Evolutionary conservation across 768 basidiomycete species (phyloP), one percentile per base, ranked within the genome.

Genomic region (Flagelloscypha sp.): DNA sequence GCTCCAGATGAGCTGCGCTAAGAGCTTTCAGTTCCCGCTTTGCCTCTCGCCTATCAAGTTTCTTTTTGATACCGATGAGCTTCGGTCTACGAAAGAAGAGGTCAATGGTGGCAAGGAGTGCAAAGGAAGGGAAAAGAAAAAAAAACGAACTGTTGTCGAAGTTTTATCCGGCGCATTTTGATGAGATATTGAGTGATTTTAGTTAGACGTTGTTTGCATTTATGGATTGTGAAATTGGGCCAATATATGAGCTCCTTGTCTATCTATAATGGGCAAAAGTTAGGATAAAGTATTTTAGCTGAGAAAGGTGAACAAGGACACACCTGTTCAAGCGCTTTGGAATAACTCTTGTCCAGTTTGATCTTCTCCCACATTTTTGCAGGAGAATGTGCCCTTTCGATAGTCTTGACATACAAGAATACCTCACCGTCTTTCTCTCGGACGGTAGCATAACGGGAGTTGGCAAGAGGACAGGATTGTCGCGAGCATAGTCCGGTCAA

Each of bases 171-270:
- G 40, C 94, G 75, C 93, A 98, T 95, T 68, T 95, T 93, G 58
- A 98, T 97, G 45, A 99, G 76, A 54, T 97, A 98, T 56, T 99
- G 95, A 0, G 94, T 98, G 49, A 99, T 97, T 66, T 98, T 99
- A 8, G 95, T 99, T 20, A 97, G 72, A 29, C 95, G 79, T 62
- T 99, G 95, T 69, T 99, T 99, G 75, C 95, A 98, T 64, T 97
- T 98, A 67, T 97, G 95, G 36, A 92, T 84, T 21, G 79, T 79
- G 58, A 94, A 98, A 50, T 92, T 92, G 4, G 95, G 94, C 95
- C 95, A 98, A 56, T 97, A 89, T n/a, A 90, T 72, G 41, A 98
- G 73, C 53, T 98, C 89, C 35, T 70, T 72, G 66, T 98, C 95
- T 51, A 99, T 94, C 93, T 98, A 45, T 20, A 16, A 24, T 35